Percentiles rank a stretch among this genome's conserved stretches.
These are phyloP conservation scores for Puccinellia tenuiflora DNA, from an alignment of 176 grass and related monocot species.

Conservation along the genomic window DNA sequence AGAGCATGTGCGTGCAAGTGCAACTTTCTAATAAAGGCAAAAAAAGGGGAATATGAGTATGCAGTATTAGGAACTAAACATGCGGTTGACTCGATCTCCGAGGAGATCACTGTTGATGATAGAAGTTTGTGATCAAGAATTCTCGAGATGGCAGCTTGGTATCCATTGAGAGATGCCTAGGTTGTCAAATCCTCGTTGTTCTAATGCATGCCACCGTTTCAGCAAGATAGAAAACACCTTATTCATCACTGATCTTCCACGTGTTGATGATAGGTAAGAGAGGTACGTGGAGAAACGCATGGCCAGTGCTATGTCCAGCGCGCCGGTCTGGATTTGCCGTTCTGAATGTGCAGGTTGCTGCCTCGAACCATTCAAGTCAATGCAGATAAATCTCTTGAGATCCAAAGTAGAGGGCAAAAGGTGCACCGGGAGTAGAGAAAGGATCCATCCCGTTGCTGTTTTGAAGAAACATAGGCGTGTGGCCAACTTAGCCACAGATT, in stretches of 20 bases:
- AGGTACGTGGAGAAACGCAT: conserved; percentile 19
- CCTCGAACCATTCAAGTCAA: neutral
- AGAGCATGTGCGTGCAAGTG: neutral
- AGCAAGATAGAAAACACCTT: neutral
- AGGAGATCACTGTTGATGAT: conserved; percentile 6
- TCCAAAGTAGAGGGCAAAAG: neutral
- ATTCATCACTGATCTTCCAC: neutral
- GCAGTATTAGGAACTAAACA: neutral
- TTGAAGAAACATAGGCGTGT: conserved; percentile 27
- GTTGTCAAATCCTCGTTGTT: neutral
- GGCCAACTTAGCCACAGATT: conserved; percentile 34
- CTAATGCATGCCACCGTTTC: neutral
- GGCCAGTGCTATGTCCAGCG: conserved; percentile 26
- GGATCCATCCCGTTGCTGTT: neutral
- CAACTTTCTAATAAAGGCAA: neutral
- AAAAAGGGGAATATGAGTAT: neutral
- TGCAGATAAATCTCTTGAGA: neutral
- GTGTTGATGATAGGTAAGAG: neutral
- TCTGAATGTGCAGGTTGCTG: neutral
- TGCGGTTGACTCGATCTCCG: neutral
- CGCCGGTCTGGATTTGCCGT: neutral
- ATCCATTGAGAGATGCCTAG: neutral
- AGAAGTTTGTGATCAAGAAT: neutral
- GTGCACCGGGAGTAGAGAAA: conserved; percentile 23
- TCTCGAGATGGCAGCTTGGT: neutral